Percentiles rank a stretch among this genome's conserved stretches.
Evolutionary conservation across 1,284 basidiomycete genomes (phyloP).

Genomic region (Heliocybe sulcata): DNA sequence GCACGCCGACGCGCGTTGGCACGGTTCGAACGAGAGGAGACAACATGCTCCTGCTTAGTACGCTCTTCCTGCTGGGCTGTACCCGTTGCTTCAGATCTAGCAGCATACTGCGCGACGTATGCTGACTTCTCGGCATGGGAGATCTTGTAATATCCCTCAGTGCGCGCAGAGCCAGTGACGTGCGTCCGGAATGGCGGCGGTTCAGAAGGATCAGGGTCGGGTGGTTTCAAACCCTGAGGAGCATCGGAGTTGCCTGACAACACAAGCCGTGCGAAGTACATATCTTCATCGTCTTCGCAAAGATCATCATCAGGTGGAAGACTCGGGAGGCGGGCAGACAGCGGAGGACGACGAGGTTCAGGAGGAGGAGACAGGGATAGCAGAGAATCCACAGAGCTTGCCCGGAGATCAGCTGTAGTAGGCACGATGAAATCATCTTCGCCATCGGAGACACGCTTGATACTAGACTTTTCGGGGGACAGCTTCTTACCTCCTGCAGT

Average conservation of each 20-base stretch:
- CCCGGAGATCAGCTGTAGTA: slow-evolving; percentile 13
- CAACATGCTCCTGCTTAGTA: slow-evolving; percentile 16
- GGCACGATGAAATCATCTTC: slow-evolving; percentile 21
- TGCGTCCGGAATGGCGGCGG: slow-evolving; percentile 57
- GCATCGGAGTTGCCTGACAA: slow-evolving; percentile 27
- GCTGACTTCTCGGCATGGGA: slow-evolving; percentile 87
- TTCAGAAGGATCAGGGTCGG: slow-evolving; percentile 20
- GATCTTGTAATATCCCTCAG: slow-evolving; percentile 94
- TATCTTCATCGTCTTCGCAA: slow-evolving; percentile 88
- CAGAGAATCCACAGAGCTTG: slow-evolving; percentile 13
- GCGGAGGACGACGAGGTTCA: slow-evolving; percentile 24
- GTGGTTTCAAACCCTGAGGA: slow-evolving; percentile 19
- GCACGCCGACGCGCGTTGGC: slow-evolving; percentile 92
- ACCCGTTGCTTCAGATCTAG: slow-evolving; percentile 37
- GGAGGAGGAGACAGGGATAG: slow-evolving; percentile 37
- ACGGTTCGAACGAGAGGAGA: slow-evolving; percentile 85
- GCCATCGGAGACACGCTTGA: slow-evolving; percentile 21
- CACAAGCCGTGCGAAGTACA: slow-evolving; percentile 78
- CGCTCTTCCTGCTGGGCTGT: slow-evolving; percentile 22
- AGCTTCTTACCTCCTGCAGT: slow-evolving; percentile 28
- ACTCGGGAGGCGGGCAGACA: slow-evolving; percentile 36
- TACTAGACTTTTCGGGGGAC: slow-evolving; percentile 29
- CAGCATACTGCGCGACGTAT: slow-evolving; percentile 77
- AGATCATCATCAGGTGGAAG: slow-evolving; percentile 60
- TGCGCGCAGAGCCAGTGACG: slow-evolving; percentile 77